These are phyloP conservation scores for Quercus rubra DNA, from an alignment of 306 rosid species.

Conservation along the genomic window DNA sequence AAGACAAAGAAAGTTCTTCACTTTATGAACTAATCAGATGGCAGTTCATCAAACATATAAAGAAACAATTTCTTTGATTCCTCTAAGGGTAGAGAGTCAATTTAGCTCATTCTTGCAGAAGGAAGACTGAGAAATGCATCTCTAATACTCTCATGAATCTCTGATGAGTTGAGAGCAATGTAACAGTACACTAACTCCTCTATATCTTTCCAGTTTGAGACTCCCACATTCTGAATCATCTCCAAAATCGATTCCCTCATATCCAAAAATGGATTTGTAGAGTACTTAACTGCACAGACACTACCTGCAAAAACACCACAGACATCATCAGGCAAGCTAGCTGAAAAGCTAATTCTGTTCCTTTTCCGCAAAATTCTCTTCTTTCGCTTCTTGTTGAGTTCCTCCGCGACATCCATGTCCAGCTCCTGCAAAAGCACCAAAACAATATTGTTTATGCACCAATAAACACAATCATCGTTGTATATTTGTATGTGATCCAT, in stretches of 20 bases:
- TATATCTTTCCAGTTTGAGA: conserved; percentile 35
- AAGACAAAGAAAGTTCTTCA: not conserved
- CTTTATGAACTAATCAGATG: not conserved
- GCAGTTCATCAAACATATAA: not conserved
- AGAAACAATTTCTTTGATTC: not conserved
- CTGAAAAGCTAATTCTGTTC: conserved; percentile 34
- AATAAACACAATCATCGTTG: not conserved
- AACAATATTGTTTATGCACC: not conserved
- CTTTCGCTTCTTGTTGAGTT: not conserved
- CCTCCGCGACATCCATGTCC: conserved; percentile 18
- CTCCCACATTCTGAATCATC: conserved; percentile 27
- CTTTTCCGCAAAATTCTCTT: conserved; percentile 4
- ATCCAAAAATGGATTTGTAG: conserved; percentile 25
- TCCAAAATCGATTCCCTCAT: conserved; percentile 33
- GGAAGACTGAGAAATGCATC: conserved; percentile 33
- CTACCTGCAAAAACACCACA: conserved; percentile 31
- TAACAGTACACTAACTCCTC: conserved; percentile 47
- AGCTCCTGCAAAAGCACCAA: not conserved
- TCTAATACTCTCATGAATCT: conserved; percentile 23
- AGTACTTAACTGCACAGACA: conserved; percentile 30
- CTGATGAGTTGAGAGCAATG: conserved; percentile 40
- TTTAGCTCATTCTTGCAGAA: not conserved
- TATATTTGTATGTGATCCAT: not conserved
- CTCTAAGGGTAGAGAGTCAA: not conserved
- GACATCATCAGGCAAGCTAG: conserved; percentile 40